These are phyloP conservation scores for Angomonas deanei DNA, from an alignment of 208 protist genomes.

Conservation along the genomic window DNA sequence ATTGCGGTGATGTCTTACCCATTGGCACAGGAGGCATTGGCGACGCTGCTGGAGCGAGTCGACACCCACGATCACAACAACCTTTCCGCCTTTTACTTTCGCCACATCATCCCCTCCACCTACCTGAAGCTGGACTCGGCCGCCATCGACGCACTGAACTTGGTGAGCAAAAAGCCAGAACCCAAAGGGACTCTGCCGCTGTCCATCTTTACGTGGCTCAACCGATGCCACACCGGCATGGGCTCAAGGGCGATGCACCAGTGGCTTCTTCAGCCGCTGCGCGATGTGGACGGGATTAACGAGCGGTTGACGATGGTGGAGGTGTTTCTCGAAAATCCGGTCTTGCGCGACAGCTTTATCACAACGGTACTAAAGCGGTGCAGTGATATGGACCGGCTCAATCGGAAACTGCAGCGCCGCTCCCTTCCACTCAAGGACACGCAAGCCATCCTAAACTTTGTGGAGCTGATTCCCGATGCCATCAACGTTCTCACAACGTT, in stretches of 20 bases:
- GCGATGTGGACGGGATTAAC: conserved; percentile 89
- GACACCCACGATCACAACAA: conserved; percentile 68
- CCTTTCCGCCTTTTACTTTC: conserved; percentile 73
- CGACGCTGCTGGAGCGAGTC: conserved; percentile 50
- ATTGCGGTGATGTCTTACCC: conserved; percentile 33
- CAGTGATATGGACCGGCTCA: conserved; percentile 91
- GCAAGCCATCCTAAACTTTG: conserved; percentile 81
- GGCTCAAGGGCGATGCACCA: conserved; percentile 93
- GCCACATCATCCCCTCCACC: conserved; percentile 66
- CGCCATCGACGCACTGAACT: conserved; percentile 89
- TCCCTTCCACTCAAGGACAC: conserved; percentile 83
- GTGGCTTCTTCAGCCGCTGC: conserved; percentile 97
- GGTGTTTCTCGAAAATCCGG: conserved; percentile 84
- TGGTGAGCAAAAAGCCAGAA: conserved; percentile 84
- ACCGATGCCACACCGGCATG: conserved; percentile 95
- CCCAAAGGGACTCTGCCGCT: conserved; percentile 59
- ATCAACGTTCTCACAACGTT: conserved; percentile 66
- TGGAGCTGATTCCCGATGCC: conserved; percentile 55
- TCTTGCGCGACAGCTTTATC: conserved; percentile 77
- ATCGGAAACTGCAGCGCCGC: conserved; percentile 87
- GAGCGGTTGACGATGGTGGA: conserved; percentile 92
- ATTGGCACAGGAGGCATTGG: conserved; percentile 52
- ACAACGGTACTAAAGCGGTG: conserved; percentile 84
- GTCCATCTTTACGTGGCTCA: conserved; percentile 92
- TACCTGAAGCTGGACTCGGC: conserved; percentile 94